Conservation (phyloP, 208 protist genomes). For the Trypanosoma brucei region DNA sequence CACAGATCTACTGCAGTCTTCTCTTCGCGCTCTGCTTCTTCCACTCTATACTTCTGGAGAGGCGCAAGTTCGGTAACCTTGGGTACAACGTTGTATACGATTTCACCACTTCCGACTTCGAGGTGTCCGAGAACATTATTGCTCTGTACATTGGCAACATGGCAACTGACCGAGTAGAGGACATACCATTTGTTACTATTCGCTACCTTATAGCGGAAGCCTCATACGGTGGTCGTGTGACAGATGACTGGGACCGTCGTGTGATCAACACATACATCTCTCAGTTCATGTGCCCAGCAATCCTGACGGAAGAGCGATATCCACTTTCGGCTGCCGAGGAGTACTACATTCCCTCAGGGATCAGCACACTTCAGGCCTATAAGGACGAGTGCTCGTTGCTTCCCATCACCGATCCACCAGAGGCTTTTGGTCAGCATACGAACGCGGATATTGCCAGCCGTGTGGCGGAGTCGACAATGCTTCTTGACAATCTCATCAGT, state of each 20-base stretch:
- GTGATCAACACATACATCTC: constrained; percentile 97
- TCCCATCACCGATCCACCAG: constrained; percentile 92
- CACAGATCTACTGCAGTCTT: constrained; percentile 94
- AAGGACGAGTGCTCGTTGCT: constrained; percentile 92
- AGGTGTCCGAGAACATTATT: constrained; percentile 93
- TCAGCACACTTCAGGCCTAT: constrained; percentile 90
- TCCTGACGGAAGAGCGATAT: constrained; percentile 82
- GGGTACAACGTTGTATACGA: constrained; percentile 99
- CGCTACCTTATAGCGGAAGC: constrained; percentile 97
- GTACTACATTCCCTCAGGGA: constrained; percentile 89
- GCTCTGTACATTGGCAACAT: constrained; percentile 86
- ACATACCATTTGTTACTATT: constrained; percentile 96
- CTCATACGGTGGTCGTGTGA: constrained; percentile 98
- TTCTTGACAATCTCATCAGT: constrained; percentile 94
- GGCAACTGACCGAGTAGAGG: constrained; percentile 53
- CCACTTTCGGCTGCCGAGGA: constrained; percentile 75
- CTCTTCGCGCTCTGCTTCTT: constrained; percentile 97
- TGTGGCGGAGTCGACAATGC: constrained; percentile 88
- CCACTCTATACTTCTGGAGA: constrained; percentile 97
- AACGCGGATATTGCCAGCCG: constrained; percentile 98
- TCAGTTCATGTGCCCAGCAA: constrained; percentile 90
- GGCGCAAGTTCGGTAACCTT: constrained; percentile 97
- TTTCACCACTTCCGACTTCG: constrained; percentile 98
- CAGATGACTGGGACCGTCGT: constrained; percentile 97
- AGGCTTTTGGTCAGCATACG: constrained; percentile 97